These are phyloP conservation scores for Ramichloridium luteum DNA, from an alignment of 2,329 filamentous ascomycete genomes.

Conservation along the genomic window DNA sequence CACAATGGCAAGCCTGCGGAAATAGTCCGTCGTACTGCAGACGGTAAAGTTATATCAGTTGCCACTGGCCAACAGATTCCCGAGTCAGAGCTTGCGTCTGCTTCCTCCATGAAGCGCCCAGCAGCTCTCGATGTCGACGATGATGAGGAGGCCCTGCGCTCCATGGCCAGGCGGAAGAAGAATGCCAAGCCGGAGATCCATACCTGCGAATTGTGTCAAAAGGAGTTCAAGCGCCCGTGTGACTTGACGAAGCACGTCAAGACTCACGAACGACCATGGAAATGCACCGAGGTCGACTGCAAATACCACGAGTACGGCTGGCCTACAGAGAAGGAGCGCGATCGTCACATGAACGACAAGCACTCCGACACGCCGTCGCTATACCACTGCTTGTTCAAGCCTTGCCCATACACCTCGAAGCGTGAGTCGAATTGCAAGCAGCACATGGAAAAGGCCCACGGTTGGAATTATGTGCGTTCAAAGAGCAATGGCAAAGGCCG, in stretches of 20 bases:
- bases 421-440: conserved; percentile 95
- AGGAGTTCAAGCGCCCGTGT: conserved; percentile 93
- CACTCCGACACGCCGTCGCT: conserved; percentile 69
- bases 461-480: conserved; percentile 79
- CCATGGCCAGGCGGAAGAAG: conserved; percentile 93
- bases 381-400: conserved; percentile 70
- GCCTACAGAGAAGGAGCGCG: conserved; percentile 96
- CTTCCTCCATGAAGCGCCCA: conserved; percentile 39
- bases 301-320: conserved; percentile 84
- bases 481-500: conserved; percentile 76
- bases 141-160: conserved; percentile 72
- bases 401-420: conserved; percentile 89
- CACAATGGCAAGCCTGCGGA: conserved; percentile 74
- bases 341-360: conserved; percentile 92
- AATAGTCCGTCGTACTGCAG: conserved; percentile 62
- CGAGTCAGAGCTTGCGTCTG: conserved; percentile 50
- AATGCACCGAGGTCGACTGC: conserved; percentile 71
- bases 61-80: conserved; percentile 30
- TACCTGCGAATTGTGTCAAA: conserved; percentile 63
- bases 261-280: conserved; percentile 92
- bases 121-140: conserved; percentile 51
- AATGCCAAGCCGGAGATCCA: conserved; percentile 46
- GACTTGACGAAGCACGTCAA: conserved; percentile 98
- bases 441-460: conserved; percentile 95
- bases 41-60: conserved; percentile 68